phyloP scores from a whole-genome alignment of 202 grass and related monocot species.

The Zoysia matrella region DNA sequence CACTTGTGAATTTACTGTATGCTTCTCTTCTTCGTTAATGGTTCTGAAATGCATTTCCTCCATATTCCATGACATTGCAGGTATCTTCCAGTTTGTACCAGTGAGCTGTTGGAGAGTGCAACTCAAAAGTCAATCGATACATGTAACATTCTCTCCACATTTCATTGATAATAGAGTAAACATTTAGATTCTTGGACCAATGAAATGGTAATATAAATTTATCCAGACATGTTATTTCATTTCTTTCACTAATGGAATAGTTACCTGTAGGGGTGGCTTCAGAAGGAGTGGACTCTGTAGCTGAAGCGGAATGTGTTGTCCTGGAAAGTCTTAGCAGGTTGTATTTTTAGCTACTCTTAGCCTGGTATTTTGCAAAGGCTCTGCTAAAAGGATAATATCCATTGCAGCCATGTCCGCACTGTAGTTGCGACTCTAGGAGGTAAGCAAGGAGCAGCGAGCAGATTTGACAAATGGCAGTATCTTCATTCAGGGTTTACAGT shows the following conservation, averaged over 20 bases:
- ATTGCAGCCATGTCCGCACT: constrained; percentile 73
- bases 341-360: background rate
- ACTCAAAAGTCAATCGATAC: constrained; percentile 72
- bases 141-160: constrained; percentile 56
- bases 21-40: background rate
- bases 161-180: constrained; percentile 7
- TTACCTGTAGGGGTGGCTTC: constrained; percentile 73
- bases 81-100: constrained; percentile 79
- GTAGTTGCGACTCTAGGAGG: constrained; percentile 84
- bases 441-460: constrained; percentile 84
- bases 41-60: constrained; percentile 4
- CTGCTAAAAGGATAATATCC: background rate
- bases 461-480: constrained; percentile 82
- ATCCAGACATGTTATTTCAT: background rate
- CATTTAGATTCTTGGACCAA: background rate
- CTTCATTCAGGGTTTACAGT: constrained; percentile 85
- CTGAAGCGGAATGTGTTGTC: constrained; percentile 78
- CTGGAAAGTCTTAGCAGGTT: constrained; percentile 96
- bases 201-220: background rate
- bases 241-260: constrained; percentile 36
- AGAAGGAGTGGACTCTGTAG: constrained; percentile 78
- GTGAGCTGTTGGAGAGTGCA: constrained; percentile 86
- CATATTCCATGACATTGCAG: constrained; percentile 47
- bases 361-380: background rate
- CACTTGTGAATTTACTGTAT: background rate